These are phyloP conservation scores for Phaffomyces thermotolerans DNA, from an alignment of 805 yeast genomes.

Conservation along the genomic window DNA sequence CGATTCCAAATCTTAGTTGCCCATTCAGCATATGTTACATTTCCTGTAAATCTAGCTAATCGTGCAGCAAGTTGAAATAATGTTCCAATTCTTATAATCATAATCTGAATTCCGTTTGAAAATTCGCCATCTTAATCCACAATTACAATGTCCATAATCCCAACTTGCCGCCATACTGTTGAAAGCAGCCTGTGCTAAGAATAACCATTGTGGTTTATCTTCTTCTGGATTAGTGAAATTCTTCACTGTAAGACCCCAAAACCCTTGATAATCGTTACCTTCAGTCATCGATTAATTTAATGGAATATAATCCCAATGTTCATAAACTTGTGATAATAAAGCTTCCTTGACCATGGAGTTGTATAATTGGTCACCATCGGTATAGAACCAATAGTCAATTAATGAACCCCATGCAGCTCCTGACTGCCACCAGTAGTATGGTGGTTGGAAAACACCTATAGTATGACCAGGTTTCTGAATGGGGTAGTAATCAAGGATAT, in stretches of 20 bases:
- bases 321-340: constrained; percentile 66
- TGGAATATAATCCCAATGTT: constrained; percentile 74
- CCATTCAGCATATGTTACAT: constrained; percentile 67
- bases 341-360: constrained; percentile 53
- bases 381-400: constrained; percentile 68
- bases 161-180: constrained; percentile 87
- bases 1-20: constrained; percentile 75
- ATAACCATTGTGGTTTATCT: constrained; percentile 64
- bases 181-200: constrained; percentile 81
- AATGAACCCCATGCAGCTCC: constrained; percentile 92
- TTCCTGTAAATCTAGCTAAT: constrained; percentile 74
- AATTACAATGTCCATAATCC: constrained; percentile 77
- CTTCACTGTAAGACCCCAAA: constrained; percentile 89
- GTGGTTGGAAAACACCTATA: constrained; percentile 78
- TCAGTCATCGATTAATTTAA: constrained; percentile 84
- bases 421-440: constrained; percentile 99
- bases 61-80: constrained; percentile 84
- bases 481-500: constrained; percentile 76
- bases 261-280: constrained; percentile 97
- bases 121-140: constrained; percentile 96
- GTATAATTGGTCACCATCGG: constrained; percentile 65
- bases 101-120: constrained; percentile 92
- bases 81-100: constrained; percentile 86
- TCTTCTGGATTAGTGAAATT: constrained; percentile 68
- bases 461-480: constrained; percentile 66